Evolutionary conservation across 306 rosid genomes (phyloP), one percentile per base, ranked within the genome.

Genomic region (Prinsepia uniflora): DNA sequence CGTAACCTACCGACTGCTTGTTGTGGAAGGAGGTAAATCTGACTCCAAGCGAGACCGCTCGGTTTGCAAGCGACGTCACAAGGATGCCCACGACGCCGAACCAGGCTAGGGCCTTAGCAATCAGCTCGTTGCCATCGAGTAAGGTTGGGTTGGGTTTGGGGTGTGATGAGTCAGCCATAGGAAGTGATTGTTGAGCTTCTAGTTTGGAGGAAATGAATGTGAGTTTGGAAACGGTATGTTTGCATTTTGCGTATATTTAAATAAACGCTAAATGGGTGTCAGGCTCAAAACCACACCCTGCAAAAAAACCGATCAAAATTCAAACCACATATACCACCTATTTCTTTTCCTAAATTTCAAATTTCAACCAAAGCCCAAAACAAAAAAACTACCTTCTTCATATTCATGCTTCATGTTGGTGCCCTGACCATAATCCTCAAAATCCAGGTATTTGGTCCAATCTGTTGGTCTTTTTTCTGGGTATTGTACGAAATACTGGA

Each of bases 21-120:
- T 94, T 94, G 76, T 94, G 99, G 78, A 94, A 94, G 12, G 92
- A 89, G 6, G 91, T 54, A 54, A 94, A 94, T 42, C 97, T 89
- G 50, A 94, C 77, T 8, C 99, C 99, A 13, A 83, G 82, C 7
- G 91, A 75, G 7, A 94, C 97, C 2, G 97, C 95, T 11, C 99
- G 88, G 67, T 71, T 90, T 3, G 99, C 97, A n/a, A 94, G 80
- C 13, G 97, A 83, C 8, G 99, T 94, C 0, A 94, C 99, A 0
- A 97, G 99, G 48, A 94, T 94, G 3, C 99, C 99, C 4, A 94
- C 97, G 5, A 94, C 99, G 66, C 99, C 99, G 49, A 83, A 88
- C 6, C 67, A 75, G 0, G 86, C 85, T 0, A 94, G 86, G 6
- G 99, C 77, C 65, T 63, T 89, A 0, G 99, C 96, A 0, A 83